Evolutionary conservation across 208 protist genomes (phyloP), one percentile per base, ranked within the genome.

Genomic region (Wallacemonas sp.): DNA sequence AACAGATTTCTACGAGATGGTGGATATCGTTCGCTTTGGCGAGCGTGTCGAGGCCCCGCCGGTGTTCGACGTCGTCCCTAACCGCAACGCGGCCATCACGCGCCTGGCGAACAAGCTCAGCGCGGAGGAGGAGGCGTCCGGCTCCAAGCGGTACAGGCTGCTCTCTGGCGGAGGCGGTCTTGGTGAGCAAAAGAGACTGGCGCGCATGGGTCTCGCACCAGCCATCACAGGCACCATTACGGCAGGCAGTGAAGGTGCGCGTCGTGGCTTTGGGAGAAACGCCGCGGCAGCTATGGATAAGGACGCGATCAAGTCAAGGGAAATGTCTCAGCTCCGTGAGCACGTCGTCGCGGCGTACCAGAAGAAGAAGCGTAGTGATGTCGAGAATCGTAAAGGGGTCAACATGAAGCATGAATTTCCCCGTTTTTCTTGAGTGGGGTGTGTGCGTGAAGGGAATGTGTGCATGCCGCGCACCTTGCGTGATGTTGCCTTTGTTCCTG

Each of bases 1-100:
- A 31, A 66, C 75, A 31, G 90, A 96, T 36, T 96, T 93, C 45
- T 84, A 86, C 64, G 86, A 96, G 30, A 51, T 96, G 42, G 84
- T 95, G 1, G 90, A 95, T 74, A 79, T 96, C 17, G 87, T 93
- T 15, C 82, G 85, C 22, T 94, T 82, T 70, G 86, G 86, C 22
- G 86, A 96, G 66, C 84, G 90, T 2, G 87, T 93, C 2, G 86
- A 93, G 68, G 90, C 87, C 11, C 90, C 90, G 39, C 90, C 90
- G 9, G 82, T 91, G n/a, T 94, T 96, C 44, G 82, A 93, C 51
- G 79, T 85, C 1, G 62, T 94, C 47, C 90, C 90, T 6, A 88
- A 87, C 62, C 71, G 70, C 30, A 68, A 92, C 67, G 77, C 80
- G 5, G 78, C 90, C 30, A 83, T 96, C 26, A 80, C 84, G 6